Conservation (phyloP, 805 yeast genomes). For the Millerozyma acaciae region DNA sequence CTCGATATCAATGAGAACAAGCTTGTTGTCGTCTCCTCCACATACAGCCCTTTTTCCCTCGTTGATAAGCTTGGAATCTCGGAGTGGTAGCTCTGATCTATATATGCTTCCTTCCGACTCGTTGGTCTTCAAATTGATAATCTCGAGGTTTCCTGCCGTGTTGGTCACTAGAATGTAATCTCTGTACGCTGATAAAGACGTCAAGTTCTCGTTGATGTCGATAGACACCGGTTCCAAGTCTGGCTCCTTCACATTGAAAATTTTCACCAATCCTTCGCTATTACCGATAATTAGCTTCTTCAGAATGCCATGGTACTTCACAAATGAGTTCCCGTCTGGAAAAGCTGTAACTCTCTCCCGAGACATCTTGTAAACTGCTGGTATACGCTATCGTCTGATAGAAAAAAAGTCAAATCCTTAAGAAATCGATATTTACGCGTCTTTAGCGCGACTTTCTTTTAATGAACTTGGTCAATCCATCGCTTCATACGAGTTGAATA, state of each 20-base stretch:
- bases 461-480: no score
- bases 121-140: constrained; percentile 28
- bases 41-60: constrained; percentile 54
- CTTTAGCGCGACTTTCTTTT: no score
- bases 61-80: constrained; percentile 57
- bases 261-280: constrained; percentile 50
- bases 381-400: not conserved
- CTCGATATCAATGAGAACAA: constrained; percentile 43
- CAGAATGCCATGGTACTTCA: constrained; percentile 16
- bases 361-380: constrained; percentile 7
- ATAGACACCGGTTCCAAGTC: constrained; percentile 60
- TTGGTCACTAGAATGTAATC: constrained; percentile 31
- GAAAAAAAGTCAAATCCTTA: not conserved
- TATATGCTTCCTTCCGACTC: constrained; percentile 35
- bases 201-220: constrained; percentile 46
- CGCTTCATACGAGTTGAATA: no score
- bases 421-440: constrained; percentile 1
- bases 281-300: constrained; percentile 48
- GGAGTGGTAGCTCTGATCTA: constrained; percentile 43
- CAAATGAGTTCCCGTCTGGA: constrained; percentile 39
- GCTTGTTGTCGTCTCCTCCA: constrained; percentile 66
- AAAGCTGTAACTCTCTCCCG: constrained; percentile 37
- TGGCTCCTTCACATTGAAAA: constrained; percentile 43
- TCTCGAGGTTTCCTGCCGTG: constrained; percentile 41
- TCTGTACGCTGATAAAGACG: constrained; percentile 29